Evolutionary conservation across 2,329 filamentous ascomycete species (phyloP).

Genomic region (Colletotrichum godetiae): DNA sequence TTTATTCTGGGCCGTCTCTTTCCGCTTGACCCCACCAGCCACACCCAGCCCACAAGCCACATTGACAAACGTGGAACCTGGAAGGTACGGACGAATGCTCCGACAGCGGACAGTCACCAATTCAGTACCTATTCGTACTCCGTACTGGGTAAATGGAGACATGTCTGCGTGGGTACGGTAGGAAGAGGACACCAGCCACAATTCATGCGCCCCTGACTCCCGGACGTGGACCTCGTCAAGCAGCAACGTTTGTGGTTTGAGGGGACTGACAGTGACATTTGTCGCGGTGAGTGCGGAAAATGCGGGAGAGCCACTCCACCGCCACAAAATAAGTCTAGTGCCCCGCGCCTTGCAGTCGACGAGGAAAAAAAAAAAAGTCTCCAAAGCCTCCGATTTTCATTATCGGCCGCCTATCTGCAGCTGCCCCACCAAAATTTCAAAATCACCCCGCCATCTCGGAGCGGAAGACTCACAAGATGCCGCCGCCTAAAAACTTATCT

Average conservation of each 20-base stretch:
- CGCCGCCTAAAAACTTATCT: constrained; percentile 27
- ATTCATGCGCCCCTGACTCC: constrained; percentile 24
- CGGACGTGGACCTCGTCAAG: neutral
- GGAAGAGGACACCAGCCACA: constrained; percentile 7
- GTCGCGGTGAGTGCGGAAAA: constrained; percentile 1
- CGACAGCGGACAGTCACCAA: neutral
- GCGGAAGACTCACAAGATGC: constrained; percentile 30
- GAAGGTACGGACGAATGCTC: neutral
- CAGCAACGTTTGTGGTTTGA: constrained; percentile 4
- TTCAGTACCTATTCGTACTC: too few species aligned
- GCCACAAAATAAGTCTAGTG: constrained; percentile 31
- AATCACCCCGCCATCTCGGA: constrained; percentile 33
- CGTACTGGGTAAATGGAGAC: neutral
- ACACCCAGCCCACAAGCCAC: neutral
- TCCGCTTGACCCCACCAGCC: neutral
- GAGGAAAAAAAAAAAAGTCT: neutral
- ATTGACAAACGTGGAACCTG: neutral
- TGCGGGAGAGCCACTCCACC: constrained; percentile 19
- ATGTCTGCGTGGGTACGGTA: constrained; percentile 1
- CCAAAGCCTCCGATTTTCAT: constrained; percentile 24
- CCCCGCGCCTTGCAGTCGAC: constrained; percentile 20
- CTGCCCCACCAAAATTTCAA: constrained; percentile 34
- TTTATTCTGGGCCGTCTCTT: neutral
- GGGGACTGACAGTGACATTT: neutral
- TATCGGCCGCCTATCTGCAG: constrained; percentile 30